Percentiles rank a stretch among this genome's conserved stretches.
phyloP scores from a whole-genome alignment of 257 asterid species.

The Nyctanthes arbortristis region DNA sequence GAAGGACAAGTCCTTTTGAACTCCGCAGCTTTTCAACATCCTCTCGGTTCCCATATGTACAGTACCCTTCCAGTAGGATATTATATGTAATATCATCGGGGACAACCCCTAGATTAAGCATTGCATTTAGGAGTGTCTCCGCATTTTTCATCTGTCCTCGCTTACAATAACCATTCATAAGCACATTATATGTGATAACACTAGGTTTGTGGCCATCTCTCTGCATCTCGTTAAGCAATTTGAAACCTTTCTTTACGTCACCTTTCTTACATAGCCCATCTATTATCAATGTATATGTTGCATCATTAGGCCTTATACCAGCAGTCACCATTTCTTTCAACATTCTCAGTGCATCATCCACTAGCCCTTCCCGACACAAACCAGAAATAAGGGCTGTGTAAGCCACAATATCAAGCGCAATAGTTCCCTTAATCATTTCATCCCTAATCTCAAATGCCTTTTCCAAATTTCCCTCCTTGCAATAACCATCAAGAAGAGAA shows the following conservation, averaged over 20 bases:
- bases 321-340: slow-evolving; percentile 62
- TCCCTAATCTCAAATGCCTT: slow-evolving; percentile 48
- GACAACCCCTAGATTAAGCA: slow-evolving; percentile 68
- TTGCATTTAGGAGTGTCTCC: slow-evolving; percentile 69
- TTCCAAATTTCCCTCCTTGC: slow-evolving; percentile 74
- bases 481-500: slow-evolving; percentile 64
- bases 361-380: slow-evolving; percentile 56
- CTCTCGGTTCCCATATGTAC: slow-evolving; percentile 48
- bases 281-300: slow-evolving; percentile 67
- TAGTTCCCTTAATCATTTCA: slow-evolving; percentile 51
- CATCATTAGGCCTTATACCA: slow-evolving; percentile 60
- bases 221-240: slow-evolving; percentile 76
- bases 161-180: slow-evolving; percentile 81
- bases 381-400: slow-evolving; percentile 79
- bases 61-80: slow-evolving; percentile 75
- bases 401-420: slow-evolving; percentile 62
- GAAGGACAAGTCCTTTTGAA: slow-evolving; percentile 80
- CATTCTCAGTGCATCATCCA: slow-evolving; percentile 54
- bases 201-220: slow-evolving; percentile 54
- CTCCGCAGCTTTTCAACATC: slow-evolving; percentile 49
- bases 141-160: slow-evolving; percentile 89
- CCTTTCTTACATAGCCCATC: slow-evolving; percentile 75
- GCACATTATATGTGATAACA: slow-evolving; percentile 76
- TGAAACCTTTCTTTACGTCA: slow-evolving; percentile 63
- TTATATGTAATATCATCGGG: slow-evolving; percentile 90